Base-by-base conservation (phyloP, 106 monocot genomes). In the Platanthera zijinensis region DNA sequence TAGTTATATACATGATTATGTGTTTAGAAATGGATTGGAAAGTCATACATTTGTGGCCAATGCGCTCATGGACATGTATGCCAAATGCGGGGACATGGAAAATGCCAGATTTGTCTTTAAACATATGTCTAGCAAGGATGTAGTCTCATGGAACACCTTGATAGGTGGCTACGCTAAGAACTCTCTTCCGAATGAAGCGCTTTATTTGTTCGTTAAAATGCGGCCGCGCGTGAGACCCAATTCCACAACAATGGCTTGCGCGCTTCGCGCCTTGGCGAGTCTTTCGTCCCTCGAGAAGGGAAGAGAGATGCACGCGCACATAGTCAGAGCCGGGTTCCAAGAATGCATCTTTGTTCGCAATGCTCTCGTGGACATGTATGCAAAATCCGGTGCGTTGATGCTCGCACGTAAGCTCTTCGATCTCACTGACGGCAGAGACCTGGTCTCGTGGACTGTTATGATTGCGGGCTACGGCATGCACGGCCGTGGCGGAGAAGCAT, bases 21-120 rank as follows among this genome's bases (percentile, higher is more conserved):
- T 85, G 5, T 17, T 78, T 1, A 79, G 78, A 52, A 89, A 86
- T 79, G 79, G 83, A 45, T 75, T 87, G 74, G 81, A 85, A 71
- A 75, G 59, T 21, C 79, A 83, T 72, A 53, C 85, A n/a, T 81
- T 75, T 80, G 87, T 87, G 57, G 80, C 85, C 12, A 95, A 95
- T 83, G 83, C 95, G 49, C 83, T 95, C 28, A 89, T 95, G 84
- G 82, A 95, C 77, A 91, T 95, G 91, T 87, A 89, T 84, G 85
- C 80, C 28, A 95, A 91, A 73, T 95, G 91, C 78, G 87, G 85
- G 49, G 50, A 75, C 74, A 85, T 89, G 85, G 85, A 79, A 69
- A 78, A 54, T 63, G 95, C 95, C 74, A 80, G 85, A 72, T 48
- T 48, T 52, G 71, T 89, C 45, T 89, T 95, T 62, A 84, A 87